Conservation (phyloP, 177 flowering plant genomes). For the Vitis hybrid region DNA sequence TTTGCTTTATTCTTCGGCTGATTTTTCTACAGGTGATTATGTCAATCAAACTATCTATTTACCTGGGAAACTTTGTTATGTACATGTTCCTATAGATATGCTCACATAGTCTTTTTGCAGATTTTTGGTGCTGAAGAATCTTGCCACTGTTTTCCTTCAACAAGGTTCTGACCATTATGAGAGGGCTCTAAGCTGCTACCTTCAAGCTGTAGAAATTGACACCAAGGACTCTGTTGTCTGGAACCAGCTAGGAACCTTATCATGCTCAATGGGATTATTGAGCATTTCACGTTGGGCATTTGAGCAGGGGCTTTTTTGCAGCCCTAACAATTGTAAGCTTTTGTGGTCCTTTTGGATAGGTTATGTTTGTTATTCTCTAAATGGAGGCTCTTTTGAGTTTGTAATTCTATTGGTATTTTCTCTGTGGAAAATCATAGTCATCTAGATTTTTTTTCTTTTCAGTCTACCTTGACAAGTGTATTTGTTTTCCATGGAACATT, state of each 20-base stretch:
- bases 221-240: slow-evolving; percentile 90
- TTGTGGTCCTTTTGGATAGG: background rate
- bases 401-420: background rate
- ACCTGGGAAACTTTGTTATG: background rate
- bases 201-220: slow-evolving; percentile 98
- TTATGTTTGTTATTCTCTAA: background rate
- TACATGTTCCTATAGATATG: background rate
- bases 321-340: slow-evolving; percentile 89
- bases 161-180: slow-evolving; percentile 80
- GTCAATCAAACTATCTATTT: background rate
- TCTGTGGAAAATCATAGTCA: background rate
- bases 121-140: slow-evolving; percentile 92
- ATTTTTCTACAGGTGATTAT: slow-evolving; percentile 1
- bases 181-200: slow-evolving; percentile 81
- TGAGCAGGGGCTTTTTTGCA: slow-evolving; percentile 95
- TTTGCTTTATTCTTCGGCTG: background rate
- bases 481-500: background rate
- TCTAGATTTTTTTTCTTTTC: background rate
- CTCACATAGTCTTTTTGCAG: slow-evolving; percentile 37
- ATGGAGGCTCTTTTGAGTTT: background rate
- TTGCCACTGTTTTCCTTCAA: slow-evolving; percentile 84
- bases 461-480: background rate
- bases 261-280: slow-evolving; percentile 88
- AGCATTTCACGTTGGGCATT: slow-evolving; percentile 99
- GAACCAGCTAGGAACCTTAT: slow-evolving; percentile 94